These are phyloP conservation scores for Sugiyamaella boreocaroliniensis DNA, from an alignment of 805 yeast genomes.

Conservation along the genomic window DNA sequence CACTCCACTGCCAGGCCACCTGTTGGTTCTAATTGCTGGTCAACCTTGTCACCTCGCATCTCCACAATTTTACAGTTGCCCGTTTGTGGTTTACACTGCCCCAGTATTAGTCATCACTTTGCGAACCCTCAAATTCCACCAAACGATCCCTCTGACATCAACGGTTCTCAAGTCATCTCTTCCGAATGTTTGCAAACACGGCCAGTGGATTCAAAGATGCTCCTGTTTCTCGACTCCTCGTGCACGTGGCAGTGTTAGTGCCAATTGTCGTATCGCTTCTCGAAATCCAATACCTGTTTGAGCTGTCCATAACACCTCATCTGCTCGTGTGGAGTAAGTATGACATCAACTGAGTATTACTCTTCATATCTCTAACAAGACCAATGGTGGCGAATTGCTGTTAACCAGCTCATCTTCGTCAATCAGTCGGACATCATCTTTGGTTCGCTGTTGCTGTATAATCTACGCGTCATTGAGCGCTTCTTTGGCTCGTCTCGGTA, in stretches of 20 bases:
- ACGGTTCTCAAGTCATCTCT: neutral
- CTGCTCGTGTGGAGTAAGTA: slow-evolving; percentile 28
- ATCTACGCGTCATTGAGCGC: slow-evolving; percentile 35
- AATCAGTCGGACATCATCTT: slow-evolving; percentile 35
- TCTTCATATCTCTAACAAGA: slow-evolving; percentile 13
- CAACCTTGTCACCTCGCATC: neutral
- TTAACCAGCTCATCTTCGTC: slow-evolving; percentile 27
- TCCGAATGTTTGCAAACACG: slow-evolving; percentile 31
- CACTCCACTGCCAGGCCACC: too few relatives aligned
- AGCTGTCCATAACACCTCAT: slow-evolving; percentile 32
- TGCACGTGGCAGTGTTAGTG: slow-evolving; percentile 20
- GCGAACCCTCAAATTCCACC: too few relatives aligned
- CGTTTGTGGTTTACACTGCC: too few relatives aligned
- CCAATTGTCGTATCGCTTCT: slow-evolving; percentile 34
- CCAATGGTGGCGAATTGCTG: slow-evolving; percentile 32
- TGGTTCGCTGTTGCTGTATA: slow-evolving; percentile 33
- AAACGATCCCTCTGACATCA: too few relatives aligned
- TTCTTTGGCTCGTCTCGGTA: slow-evolving; percentile 34
- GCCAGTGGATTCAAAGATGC: slow-evolving; percentile 35
- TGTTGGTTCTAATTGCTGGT: too few relatives aligned
- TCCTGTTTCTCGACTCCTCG: slow-evolving; percentile 31
- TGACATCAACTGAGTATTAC: slow-evolving; percentile 6
- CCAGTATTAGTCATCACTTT: too few relatives aligned
- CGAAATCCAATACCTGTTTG: slow-evolving; percentile 33
- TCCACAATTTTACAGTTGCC: neutral